Conservation (phyloP, 1,139 yeast genomes). For the Magnusiomyces ingens region DNA sequence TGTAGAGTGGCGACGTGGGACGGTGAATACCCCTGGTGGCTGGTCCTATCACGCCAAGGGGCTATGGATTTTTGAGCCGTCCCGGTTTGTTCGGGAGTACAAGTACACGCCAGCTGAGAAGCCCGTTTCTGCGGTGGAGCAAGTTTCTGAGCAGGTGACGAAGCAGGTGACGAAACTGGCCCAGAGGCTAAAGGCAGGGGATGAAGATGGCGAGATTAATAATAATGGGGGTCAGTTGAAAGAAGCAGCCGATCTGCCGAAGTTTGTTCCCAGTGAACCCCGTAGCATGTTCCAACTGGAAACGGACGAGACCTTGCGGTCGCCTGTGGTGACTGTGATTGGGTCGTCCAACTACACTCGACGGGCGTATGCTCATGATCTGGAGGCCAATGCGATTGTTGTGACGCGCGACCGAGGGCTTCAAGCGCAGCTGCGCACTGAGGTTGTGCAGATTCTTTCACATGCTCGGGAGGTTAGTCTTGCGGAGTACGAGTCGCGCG, state of each 20-base stretch:
- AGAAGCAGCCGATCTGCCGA: constrained; percentile 27
- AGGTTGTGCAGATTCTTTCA: constrained; percentile 53
- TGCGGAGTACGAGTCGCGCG: constrained; percentile 58
- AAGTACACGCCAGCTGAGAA: not conserved
- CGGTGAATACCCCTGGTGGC: constrained; percentile 72
- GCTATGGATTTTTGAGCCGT: constrained; percentile 68
- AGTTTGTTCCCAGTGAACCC: too few relatives aligned
- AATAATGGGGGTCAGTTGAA: not conserved
- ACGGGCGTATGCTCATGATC: constrained; percentile 79
- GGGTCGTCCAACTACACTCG: constrained; percentile 94
- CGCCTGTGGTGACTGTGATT: constrained; percentile 69
- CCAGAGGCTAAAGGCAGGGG: not conserved
- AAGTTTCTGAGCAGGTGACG: not conserved
- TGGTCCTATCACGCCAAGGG: constrained; percentile 99
- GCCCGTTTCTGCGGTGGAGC: not conserved
- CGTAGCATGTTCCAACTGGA: too few relatives aligned
- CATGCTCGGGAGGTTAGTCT: constrained; percentile 46
- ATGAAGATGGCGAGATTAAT: not conserved
- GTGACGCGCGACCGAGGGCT: constrained; percentile 62
- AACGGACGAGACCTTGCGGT: constrained; percentile 15
- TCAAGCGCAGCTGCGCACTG: constrained; percentile 51
- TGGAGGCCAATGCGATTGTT: constrained; percentile 79
- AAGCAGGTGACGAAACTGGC: not conserved
- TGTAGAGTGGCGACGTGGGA: constrained; percentile 82
- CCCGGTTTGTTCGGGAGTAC: not conserved